A percentile compares a stretch with the other conserved stretches of the same genome.
Conservation (phyloP, 1,284 basidiomycete genomes). For the Irpex sp. region DNA sequence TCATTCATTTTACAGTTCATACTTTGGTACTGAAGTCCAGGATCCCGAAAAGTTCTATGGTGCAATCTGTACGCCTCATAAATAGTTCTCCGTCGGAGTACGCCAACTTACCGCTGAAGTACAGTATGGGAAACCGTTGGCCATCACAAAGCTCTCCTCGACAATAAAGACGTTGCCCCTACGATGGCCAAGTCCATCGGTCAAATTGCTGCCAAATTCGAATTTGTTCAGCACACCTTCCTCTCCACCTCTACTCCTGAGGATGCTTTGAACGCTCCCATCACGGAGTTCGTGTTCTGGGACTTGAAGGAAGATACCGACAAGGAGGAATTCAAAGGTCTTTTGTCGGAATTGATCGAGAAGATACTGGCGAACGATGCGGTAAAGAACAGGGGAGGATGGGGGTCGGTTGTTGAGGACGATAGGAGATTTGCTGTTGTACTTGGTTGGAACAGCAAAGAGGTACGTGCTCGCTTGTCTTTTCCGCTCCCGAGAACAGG, state of each 20-base stretch:
- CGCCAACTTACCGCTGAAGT: too few species aligned
- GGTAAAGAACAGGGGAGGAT: neutral
- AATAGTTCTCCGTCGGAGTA: neutral
- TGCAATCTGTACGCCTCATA: neutral
- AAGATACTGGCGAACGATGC: neutral
- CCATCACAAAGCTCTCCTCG: neutral
- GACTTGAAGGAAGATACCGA: neutral
- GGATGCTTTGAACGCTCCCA: neutral
- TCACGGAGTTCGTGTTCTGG: neutral
- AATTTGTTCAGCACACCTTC: neutral
- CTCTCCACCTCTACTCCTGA: neutral
- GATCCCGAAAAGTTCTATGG: neutral
- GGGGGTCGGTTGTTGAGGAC: neutral
- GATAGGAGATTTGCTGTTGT: neutral
- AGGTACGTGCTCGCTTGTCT: neutral
- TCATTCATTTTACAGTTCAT: neutral
- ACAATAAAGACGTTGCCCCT: neutral
- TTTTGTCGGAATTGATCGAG: neutral
- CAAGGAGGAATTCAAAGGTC: neutral
- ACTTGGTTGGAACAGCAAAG: neutral
- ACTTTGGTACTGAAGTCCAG: neutral
- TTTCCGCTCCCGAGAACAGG: too few species aligned
- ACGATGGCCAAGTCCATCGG: neutral
- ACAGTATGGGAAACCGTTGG: neutral
- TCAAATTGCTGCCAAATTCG: neutral